Conservation (phyloP, 805 yeast genomes). For the Lachancea quebecensis region DNA sequence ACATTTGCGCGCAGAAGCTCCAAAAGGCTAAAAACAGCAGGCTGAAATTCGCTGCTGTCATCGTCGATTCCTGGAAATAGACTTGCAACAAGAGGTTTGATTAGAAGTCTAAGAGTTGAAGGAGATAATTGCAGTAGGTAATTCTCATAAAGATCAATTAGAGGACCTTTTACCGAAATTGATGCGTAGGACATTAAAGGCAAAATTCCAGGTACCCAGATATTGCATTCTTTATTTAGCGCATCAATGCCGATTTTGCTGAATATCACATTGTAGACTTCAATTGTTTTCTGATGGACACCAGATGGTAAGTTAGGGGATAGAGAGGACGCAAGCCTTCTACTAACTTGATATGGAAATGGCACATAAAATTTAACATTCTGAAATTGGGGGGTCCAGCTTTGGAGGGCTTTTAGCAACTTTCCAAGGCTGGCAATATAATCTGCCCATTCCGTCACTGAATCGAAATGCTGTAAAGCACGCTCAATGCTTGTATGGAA, state of each 20-base stretch:
- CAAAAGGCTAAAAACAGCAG: constrained; percentile 50
- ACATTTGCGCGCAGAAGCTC: constrained; percentile 52
- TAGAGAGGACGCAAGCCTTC: constrained; percentile 68
- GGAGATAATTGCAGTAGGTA: constrained; percentile 50
- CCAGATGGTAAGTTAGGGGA: constrained; percentile 86
- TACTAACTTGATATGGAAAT: constrained; percentile 55
- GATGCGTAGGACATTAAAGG: constrained; percentile 87
- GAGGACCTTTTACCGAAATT: constrained; percentile 75
- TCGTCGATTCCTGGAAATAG: constrained; percentile 88
- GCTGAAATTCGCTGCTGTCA: constrained; percentile 78
- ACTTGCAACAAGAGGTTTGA: constrained; percentile 66
- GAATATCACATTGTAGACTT: constrained; percentile 67
- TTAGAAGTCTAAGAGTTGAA: constrained; percentile 42
- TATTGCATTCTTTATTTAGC: constrained; percentile 47
- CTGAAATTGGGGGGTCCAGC: constrained; percentile 35
- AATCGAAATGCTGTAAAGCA: constrained; percentile 67
- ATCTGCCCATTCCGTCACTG: constrained; percentile 96
- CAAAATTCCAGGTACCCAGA: constrained; percentile 91
- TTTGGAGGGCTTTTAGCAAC: constrained; percentile 63
- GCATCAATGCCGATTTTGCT: constrained; percentile 49
- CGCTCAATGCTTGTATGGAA: constrained; percentile 62
- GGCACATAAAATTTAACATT: constrained; percentile 55
- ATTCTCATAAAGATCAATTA: constrained; percentile 54
- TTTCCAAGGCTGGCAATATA: constrained; percentile 83
- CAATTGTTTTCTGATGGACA: constrained; percentile 84